These are phyloP conservation scores for Macrolepiota albuminosa DNA, from an alignment of 768 basidiomycete species.

Conservation along the genomic window DNA sequence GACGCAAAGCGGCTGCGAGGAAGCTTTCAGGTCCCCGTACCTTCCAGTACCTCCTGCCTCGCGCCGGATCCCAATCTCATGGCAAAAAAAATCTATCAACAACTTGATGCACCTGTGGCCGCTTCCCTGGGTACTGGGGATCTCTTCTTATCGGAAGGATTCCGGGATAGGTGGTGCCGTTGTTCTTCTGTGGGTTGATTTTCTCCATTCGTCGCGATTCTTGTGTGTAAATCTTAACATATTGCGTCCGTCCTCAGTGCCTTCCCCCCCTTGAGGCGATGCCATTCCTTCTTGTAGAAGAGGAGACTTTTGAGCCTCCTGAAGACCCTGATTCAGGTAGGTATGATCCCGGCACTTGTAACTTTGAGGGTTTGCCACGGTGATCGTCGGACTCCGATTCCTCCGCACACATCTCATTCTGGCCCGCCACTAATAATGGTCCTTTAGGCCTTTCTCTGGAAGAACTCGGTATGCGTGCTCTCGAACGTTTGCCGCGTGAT, in stretches of 20 bases:
- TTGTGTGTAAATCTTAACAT: constrained; percentile 5
- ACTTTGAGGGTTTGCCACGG: constrained; percentile 1
- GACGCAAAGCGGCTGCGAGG: constrained; percentile 34
- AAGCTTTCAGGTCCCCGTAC: constrained; percentile 15
- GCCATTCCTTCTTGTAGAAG: constrained; percentile 67
- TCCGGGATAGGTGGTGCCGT: constrained; percentile 75
- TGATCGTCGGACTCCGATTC: constrained; percentile 12
- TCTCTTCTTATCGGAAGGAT: constrained; percentile 69
- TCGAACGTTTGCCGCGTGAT: constrained; percentile 70
- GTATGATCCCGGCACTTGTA: constrained; percentile 10
- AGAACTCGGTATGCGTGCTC: constrained; percentile 77
- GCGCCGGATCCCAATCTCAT: constrained; percentile 47
- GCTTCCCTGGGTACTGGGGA: constrained; percentile 56
- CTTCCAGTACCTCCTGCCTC: constrained; percentile 35
- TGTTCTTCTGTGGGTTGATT: constrained; percentile 50
- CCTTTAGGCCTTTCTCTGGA: constrained; percentile 68
- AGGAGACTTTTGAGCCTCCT: constrained; percentile 82
- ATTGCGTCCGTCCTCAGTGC: constrained; percentile 45
- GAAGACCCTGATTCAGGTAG: constrained; percentile 81
- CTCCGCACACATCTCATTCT: constrained; percentile 7
- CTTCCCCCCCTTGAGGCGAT: constrained; percentile 45
- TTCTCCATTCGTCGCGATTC: constrained; percentile 1
- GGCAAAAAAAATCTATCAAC: constrained; percentile 42
- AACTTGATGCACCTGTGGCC: constrained; percentile 17
- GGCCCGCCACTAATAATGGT: constrained; percentile 6